Base-by-base conservation (phyloP, 2,329 filamentous ascomycete genomes). In the Fusarium euwallaceae region DNA sequence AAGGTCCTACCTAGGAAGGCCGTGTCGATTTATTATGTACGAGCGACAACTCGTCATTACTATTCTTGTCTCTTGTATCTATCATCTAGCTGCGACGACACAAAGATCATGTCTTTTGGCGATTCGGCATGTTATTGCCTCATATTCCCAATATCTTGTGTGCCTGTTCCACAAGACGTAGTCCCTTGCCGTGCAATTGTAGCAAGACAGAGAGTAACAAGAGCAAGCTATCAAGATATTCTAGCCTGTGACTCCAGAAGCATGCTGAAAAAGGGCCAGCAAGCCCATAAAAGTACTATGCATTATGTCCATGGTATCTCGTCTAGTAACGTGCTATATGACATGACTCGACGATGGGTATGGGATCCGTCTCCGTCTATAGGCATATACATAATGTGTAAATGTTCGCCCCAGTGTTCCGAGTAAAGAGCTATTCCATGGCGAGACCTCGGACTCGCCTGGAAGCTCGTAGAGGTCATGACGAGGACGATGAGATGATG, bases 11-110 rank as follows among this genome's bases (percentile, higher is more conserved):
- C 41, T 78, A 60, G 48, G 65, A 69, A 77, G 75, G 61, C 77
- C 72, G 67, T 66, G 70, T 77, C 72, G 78, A 78, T 79, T 78
- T 69, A 79, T 78, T 78, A 76, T 69, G 59, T 61, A 70, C 68
- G 69, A 45, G 64, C 69, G 37, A 56, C 43, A 62, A 60, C 72
- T 63, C 39, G 48, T 32, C 41, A 58, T 43, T 27, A 32, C n/a
- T 34, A 39, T 14, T 36, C 16, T 59, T 16, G n/a, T 64, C 45
- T 53, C 32, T 63, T 53, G 41, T 61, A 48, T 60, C 53, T 56
- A 34, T 56, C 53, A 32, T 34, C 32, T 36, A 22, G 32, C 12
- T 56, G 14, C 29, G 53, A 56, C 53, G 27, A 56, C 27, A 20
- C n/a, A 34, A 36, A 37, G 32, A 36, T 58, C n/a, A 32, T 61